Percentiles rank a stretch among this genome's conserved stretches.
Evolutionary conservation across 306 rosid genomes (phyloP).

Genomic region (Begonia peltatifolia): DNA sequence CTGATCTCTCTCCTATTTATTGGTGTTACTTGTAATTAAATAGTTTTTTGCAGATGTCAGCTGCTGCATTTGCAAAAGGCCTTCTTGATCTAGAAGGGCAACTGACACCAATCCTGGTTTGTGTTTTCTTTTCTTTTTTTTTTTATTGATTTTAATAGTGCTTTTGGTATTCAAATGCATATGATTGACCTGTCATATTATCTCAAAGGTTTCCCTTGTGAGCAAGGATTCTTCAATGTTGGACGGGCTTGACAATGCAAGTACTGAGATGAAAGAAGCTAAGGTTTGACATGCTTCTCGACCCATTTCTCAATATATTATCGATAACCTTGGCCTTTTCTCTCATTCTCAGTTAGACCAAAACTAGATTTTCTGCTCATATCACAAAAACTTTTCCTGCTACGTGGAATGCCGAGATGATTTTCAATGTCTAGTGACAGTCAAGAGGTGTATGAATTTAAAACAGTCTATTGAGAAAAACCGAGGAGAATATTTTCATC

Average conservation of each 20-base stretch:
- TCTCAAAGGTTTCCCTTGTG: slow-evolving; percentile 81
- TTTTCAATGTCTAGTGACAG: too few species aligned
- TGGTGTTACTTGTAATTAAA: slow-evolving; percentile 11
- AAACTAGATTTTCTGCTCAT: too few species aligned
- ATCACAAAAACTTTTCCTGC: too few species aligned
- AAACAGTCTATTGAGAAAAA: too few species aligned
- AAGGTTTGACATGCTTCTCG: slow-evolving; percentile 32
- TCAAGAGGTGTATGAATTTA: too few species aligned
- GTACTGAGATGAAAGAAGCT: slow-evolving; percentile 85
- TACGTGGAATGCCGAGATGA: too few species aligned
- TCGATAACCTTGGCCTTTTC: too few species aligned
- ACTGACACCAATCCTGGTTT: slow-evolving; percentile 91
- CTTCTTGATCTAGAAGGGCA: slow-evolving; percentile 97
- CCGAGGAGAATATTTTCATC: too few species aligned
- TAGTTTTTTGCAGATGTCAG: slow-evolving; percentile 77
- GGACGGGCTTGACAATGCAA: slow-evolving; percentile 99
- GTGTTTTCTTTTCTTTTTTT: slow-evolving; percentile 18
- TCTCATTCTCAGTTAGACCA: too few species aligned
- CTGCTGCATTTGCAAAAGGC: slow-evolving; percentile 99
- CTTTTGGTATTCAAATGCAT: slow-evolving; percentile 10
- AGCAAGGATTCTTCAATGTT: slow-evolving; percentile 98
- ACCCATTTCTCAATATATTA: neutral
- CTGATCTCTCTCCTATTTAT: slow-evolving; percentile 11
- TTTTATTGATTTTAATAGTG: slow-evolving; percentile 1
- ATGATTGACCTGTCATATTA: slow-evolving; percentile 19